These are phyloP conservation scores for Gnomoniopsis smithogilvyi DNA, from an alignment of 2,329 filamentous ascomycete species.

Conservation along the genomic window DNA sequence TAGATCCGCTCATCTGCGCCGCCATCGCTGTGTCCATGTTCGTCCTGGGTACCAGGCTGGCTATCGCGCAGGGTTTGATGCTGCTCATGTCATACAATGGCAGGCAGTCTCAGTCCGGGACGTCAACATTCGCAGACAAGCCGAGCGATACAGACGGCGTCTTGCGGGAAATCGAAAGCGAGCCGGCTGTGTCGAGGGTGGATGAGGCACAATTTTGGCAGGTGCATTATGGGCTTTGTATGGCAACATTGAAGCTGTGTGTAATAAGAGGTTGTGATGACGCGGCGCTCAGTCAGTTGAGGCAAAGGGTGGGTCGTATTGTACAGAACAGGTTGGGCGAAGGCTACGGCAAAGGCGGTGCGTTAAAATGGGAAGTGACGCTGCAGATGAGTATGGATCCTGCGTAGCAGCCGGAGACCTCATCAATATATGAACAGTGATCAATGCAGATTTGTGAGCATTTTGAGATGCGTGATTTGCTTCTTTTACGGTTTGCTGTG, in stretches of 20 bases:
- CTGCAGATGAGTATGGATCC: constrained; percentile 63
- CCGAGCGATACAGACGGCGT: constrained; percentile 58
- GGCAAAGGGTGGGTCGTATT: constrained; percentile 72
- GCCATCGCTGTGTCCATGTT: constrained; percentile 88
- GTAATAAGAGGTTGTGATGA: constrained; percentile 65
- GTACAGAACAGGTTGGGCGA: constrained; percentile 85
- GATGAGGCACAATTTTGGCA: constrained; percentile 98
- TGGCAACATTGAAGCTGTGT: constrained; percentile 86
- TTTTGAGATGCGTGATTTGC: neutral
- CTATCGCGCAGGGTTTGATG: constrained; percentile 86
- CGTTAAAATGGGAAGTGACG: constrained; percentile 89
- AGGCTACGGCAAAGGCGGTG: constrained; percentile 76
- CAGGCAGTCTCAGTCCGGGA: constrained; percentile 18
- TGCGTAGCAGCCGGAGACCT: constrained; percentile 5
- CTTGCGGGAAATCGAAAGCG: constrained; percentile 79
- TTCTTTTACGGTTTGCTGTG: neutral
- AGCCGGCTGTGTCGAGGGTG: constrained; percentile 71
- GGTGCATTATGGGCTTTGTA: constrained; percentile 93
- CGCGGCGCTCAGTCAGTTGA: constrained; percentile 66
- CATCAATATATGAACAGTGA: neutral
- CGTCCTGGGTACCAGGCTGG: constrained; percentile 75
- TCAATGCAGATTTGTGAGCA: neutral
- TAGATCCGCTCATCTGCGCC: constrained; percentile 79
- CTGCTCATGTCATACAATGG: constrained; percentile 84
- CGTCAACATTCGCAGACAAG: constrained; percentile 24